Evolutionary conservation across 2,329 filamentous ascomycete species (phyloP).

Genomic region (Ceratocystis albifundus): DNA sequence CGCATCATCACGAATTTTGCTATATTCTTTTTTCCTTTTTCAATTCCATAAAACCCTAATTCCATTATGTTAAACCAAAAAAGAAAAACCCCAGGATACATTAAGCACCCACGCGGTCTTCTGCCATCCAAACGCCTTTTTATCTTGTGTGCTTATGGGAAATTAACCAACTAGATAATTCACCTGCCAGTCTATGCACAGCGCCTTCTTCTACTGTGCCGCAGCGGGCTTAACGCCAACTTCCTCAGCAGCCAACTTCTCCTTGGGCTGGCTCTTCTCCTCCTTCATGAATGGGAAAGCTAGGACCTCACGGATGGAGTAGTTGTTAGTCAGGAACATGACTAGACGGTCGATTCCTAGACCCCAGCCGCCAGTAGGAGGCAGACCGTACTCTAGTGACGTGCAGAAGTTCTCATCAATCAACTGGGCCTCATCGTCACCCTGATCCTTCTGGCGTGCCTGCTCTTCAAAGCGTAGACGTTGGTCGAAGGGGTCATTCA

Average conservation of each 20-base stretch:
- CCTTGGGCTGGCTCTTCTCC: conserved; percentile 43
- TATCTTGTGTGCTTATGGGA: background rate
- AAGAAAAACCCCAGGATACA: background rate
- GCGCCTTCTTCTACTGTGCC: conserved; percentile 43
- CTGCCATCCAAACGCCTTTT: background rate
- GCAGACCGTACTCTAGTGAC: conserved; percentile 77
- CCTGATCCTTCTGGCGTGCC: conserved; percentile 86
- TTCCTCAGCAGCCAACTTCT: conserved; percentile 49
- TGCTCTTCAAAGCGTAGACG: conserved; percentile 79
- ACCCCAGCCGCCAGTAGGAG: conserved; percentile 91
- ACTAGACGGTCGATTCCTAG: conserved; percentile 90
- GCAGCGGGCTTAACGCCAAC: conserved; percentile 46
- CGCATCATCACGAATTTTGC: background rate
- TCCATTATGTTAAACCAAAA: conserved; percentile 13
- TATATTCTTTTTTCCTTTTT: conserved; percentile 19
- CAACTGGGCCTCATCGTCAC: conserved; percentile 92
- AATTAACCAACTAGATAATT: background rate
- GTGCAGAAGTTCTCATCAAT: conserved; percentile 94
- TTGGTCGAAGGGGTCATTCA: conserved; percentile 88
- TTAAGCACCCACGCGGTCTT: background rate
- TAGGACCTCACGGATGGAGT: conserved; percentile 90
- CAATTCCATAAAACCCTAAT: conserved; percentile 21
- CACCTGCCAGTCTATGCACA: background rate
- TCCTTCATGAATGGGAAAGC: conserved; percentile 99
- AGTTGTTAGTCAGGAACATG: conserved; percentile 90